Evolutionary conservation across 768 basidiomycete species (phyloP).

Genomic region (Phylloporus scabripes): DNA sequence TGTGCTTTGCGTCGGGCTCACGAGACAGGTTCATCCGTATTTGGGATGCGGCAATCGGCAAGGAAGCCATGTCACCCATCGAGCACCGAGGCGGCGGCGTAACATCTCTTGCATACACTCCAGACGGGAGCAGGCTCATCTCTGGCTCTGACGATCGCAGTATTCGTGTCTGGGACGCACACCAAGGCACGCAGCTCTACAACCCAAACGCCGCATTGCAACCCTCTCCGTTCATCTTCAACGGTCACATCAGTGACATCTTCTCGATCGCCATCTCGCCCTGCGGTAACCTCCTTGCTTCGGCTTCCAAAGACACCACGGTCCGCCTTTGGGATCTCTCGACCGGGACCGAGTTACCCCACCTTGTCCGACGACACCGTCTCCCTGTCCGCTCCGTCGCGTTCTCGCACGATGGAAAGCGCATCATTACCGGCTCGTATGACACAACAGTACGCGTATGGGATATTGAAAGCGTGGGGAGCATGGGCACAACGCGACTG

Average conservation of each 20-base stretch:
- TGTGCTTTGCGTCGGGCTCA: slow-evolving; percentile 28
- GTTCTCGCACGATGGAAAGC: slow-evolving; percentile 26
- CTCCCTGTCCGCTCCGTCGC: slow-evolving; percentile 20
- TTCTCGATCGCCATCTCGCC: slow-evolving; percentile 29
- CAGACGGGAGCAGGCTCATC: slow-evolving; percentile 25
- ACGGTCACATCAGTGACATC: slow-evolving; percentile 22
- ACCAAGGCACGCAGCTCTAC: slow-evolving; percentile 14
- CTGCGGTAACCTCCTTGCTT: slow-evolving; percentile 24
- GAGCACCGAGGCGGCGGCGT: slow-evolving; percentile 16
- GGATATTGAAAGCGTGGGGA: slow-evolving; percentile 27
- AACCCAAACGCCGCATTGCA: slow-evolving; percentile 3
- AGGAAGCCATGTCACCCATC: slow-evolving; percentile 14
- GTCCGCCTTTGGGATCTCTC: slow-evolving; percentile 27
- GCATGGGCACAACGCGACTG: slow-evolving; percentile 18
- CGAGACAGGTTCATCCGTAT: slow-evolving; percentile 25
- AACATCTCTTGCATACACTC: slow-evolving; percentile 25
- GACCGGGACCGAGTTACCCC: slow-evolving; percentile 16
- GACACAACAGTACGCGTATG: slow-evolving; percentile 29
- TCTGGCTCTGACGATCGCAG: slow-evolving; percentile 29
- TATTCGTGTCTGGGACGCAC: slow-evolving; percentile 28
- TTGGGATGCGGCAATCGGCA: slow-evolving; percentile 24
- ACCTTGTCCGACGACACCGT: slow-evolving; percentile 27
- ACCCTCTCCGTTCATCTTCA: slow-evolving; percentile 13
- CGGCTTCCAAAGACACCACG: slow-evolving; percentile 29
- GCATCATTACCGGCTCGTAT: slow-evolving; percentile 23